Conservation (phyloP, 1,284 basidiomycete genomes). For the Microbotryum intermedium region DNA sequence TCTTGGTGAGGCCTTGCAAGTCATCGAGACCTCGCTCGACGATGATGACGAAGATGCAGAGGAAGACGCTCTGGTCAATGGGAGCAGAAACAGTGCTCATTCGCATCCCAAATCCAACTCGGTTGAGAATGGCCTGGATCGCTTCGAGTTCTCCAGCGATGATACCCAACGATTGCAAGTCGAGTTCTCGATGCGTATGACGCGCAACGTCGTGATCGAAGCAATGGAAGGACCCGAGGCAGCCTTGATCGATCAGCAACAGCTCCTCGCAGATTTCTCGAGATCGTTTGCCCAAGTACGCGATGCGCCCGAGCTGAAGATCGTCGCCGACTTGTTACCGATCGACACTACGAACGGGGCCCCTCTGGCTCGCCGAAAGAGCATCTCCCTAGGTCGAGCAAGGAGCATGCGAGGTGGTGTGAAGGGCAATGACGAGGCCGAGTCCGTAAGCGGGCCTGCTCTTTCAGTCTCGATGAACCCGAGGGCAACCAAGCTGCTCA, state of each 20-base stretch:
- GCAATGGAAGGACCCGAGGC: conserved; percentile 75
- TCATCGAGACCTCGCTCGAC: conserved; percentile 61
- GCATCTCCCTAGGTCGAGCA: not conserved
- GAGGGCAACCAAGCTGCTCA: conserved; percentile 64
- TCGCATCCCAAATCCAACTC: not conserved
- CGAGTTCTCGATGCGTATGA: conserved; percentile 76
- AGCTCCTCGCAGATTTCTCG: conserved; percentile 72
- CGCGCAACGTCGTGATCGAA: conserved; percentile 74
- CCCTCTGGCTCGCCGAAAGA: not conserved
- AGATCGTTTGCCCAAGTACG: conserved; percentile 23
- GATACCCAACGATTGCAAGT: conserved; percentile 62
- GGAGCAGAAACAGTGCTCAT: not conserved
- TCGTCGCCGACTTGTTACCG: too few relatives aligned
- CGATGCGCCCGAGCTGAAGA: not conserved
- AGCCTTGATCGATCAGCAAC: conserved; percentile 72
- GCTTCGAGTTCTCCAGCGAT: conserved; percentile 49
- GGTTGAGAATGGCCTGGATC: conserved; percentile 29
- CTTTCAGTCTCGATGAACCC: conserved; percentile 32
- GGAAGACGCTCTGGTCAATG: conserved; percentile 12
- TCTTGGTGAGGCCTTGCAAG: conserved; percentile 66
- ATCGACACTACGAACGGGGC: not conserved
- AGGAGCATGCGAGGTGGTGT: not conserved
- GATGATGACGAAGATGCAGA: conserved; percentile 37
- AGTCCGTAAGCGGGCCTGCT: conserved; percentile 39
- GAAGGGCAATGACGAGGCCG: conserved; percentile 38